These are phyloP conservation scores for Sanghuangporus baumii DNA, from an alignment of 1,284 basidiomycete genomes.

Conservation along the genomic window DNA sequence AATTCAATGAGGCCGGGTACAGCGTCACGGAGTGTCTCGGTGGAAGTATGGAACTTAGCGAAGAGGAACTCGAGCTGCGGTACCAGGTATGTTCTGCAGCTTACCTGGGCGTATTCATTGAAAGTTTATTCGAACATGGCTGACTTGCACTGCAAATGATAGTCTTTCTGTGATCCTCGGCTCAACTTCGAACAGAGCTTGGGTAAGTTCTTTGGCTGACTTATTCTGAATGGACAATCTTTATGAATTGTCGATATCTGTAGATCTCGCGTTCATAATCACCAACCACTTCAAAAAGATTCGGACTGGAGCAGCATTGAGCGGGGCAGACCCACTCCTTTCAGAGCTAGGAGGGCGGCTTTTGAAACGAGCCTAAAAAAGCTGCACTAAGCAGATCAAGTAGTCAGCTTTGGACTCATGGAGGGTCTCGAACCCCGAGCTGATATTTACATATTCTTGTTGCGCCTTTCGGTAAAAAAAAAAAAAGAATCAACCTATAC, in stretches of 20 bases:
- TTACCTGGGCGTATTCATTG: background rate
- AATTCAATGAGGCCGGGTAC: conserved; percentile 88
- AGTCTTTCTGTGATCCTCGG: conserved; percentile 75
- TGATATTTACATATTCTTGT: no score
- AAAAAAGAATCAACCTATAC: no score
- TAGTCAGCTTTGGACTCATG: no score
- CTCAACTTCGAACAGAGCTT: conserved; percentile 81
- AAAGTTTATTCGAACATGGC: background rate
- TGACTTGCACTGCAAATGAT: background rate
- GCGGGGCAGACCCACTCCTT: background rate
- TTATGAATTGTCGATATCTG: conserved; percentile 2
- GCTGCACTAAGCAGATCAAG: background rate
- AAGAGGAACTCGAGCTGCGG: conserved; percentile 66
- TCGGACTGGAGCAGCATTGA: conserved; percentile 9
- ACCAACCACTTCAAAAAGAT: conserved; percentile 75
- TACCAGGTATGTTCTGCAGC: conserved; percentile 52
- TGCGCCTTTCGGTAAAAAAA: no score
- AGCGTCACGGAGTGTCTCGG: conserved; percentile 85
- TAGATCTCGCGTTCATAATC: conserved; percentile 75
- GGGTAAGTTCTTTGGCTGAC: conserved; percentile 40
- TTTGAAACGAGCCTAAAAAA: background rate
- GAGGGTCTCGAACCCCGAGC: no score
- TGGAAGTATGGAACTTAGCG: conserved; percentile 75
- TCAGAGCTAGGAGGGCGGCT: background rate
- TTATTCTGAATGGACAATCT: background rate